A percentile compares a stretch with the other conserved stretches of the same genome.
Evolutionary conservation across 1,284 basidiomycete species (phyloP).

Genomic region (Sanguinoderma infundibulare): DNA sequence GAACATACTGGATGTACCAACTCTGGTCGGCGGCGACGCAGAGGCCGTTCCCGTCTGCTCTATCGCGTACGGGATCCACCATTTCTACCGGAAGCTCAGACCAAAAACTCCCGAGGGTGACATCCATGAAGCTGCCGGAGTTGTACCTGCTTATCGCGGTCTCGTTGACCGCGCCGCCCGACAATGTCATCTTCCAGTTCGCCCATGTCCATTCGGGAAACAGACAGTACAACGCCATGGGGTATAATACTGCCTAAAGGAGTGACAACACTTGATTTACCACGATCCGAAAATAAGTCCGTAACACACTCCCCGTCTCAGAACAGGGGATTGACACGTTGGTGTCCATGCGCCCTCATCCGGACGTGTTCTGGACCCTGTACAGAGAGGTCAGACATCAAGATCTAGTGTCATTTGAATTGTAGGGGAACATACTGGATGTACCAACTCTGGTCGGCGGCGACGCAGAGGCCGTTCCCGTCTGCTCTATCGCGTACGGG

Average conservation of each 20-base stretch:
- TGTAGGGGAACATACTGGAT: conserved; percentile 42
- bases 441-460: conserved; percentile 48
- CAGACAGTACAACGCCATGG: neutral
- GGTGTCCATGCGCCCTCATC: neutral
- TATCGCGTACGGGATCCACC: too few species aligned
- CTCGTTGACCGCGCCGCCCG: neutral
- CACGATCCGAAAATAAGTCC: neutral
- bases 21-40: conserved; percentile 48
- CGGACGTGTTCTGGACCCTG: conserved; percentile 2
- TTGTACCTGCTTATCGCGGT: neutral
- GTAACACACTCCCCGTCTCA: neutral
- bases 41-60: too few species aligned
- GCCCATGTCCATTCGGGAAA: neutral
- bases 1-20: conserved; percentile 50
- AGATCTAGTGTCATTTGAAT: neutral
- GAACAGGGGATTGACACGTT: neutral
- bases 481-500: too few species aligned
- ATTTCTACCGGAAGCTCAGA: too few species aligned
- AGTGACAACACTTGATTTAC: neutral
- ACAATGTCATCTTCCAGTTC: neutral
- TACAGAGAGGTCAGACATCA: neutral
- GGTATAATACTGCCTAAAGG: neutral
- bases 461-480: conserved; percentile 50
- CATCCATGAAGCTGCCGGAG: too few species aligned
- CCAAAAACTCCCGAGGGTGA: too few species aligned